Percentiles rank a stretch among this genome's conserved stretches.
phyloP scores from a whole-genome alignment of 768 basidiomycete genomes.

The Mycena polygramma region DNA sequence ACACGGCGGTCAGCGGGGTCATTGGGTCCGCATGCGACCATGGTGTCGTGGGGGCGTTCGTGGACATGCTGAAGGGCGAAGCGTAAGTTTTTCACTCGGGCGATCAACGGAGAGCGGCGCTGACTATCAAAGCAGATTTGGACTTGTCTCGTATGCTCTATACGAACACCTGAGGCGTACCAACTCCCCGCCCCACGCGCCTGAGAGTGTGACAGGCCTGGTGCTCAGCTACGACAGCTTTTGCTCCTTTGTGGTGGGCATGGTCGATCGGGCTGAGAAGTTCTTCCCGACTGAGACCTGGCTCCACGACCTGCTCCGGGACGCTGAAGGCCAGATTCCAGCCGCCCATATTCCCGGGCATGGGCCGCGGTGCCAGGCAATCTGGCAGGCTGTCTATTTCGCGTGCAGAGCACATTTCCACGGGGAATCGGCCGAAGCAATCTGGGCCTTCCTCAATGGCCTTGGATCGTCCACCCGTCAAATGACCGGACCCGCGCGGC shows the following conservation, averaged over 20 bases:
- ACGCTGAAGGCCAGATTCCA: slow-evolving; percentile 26
- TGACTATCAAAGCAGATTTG: too few species aligned
- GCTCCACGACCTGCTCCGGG: slow-evolving; percentile 14
- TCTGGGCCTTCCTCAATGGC: slow-evolving; percentile 28
- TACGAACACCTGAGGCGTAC: too few species aligned
- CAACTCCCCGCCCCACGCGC: too few species aligned
- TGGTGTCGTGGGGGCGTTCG: slow-evolving; percentile 15
- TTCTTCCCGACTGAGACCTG: slow-evolving; percentile 23
- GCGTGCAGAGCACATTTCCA: slow-evolving; percentile 30
- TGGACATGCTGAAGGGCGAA: slow-evolving; percentile 26
- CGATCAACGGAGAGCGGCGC: too few species aligned
- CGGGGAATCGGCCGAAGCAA: slow-evolving; percentile 26
- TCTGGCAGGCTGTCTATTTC: slow-evolving; percentile 29
- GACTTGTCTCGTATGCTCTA: too few species aligned
- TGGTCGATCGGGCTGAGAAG: too few species aligned
- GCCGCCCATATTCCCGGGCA: slow-evolving; percentile 28
- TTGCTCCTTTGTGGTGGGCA: too few species aligned
- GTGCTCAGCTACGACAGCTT: too few species aligned
- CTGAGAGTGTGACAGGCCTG: too few species aligned
- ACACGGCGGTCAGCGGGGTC: slow-evolving; percentile 4
- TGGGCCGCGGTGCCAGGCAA: not conserved
- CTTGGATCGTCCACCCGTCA: slow-evolving; percentile 24
- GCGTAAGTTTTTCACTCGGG: slow-evolving; percentile 14
- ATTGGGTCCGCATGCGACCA: slow-evolving; percentile 25
- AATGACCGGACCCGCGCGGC: slow-evolving; percentile 24